Conservation (phyloP, 1,139 yeast species). For the Pneumocystis murina region DNA sequence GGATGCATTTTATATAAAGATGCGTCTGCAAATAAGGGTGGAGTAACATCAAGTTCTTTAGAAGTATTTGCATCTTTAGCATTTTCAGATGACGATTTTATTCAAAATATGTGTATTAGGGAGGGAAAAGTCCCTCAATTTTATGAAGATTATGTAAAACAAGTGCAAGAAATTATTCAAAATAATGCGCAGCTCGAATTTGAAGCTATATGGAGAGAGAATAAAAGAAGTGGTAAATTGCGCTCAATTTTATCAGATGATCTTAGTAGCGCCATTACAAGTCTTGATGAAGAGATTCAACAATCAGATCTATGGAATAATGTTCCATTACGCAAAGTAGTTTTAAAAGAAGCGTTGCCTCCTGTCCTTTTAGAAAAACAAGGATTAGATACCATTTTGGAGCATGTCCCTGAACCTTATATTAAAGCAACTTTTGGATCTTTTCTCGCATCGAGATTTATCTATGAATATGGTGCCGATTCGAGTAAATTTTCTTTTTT, state of each 20-base stretch:
- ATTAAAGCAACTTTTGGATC: conserved; percentile 84
- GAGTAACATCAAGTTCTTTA: conserved; percentile 90
- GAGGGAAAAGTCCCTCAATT: conserved; percentile 42
- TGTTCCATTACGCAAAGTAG: conserved; percentile 55
- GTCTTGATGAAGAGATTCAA: conserved; percentile 76
- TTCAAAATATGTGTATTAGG: conserved; percentile 58
- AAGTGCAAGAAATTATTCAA: conserved; percentile 64
- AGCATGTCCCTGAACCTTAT: conserved; percentile 76
- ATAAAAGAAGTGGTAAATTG: conserved; percentile 49
- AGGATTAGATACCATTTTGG: conserved; percentile 59
- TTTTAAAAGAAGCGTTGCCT: conserved; percentile 67
- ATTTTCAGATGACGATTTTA: conserved; percentile 71
- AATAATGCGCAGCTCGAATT: conserved; percentile 74
- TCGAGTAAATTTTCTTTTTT: conserved; percentile 22
- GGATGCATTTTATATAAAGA: conserved; percentile 84
- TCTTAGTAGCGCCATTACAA: conserved; percentile 73
- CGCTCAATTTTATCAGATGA: conserved; percentile 72
- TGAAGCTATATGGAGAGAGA: conserved; percentile 71
- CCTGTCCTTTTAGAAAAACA: conserved; percentile 50
- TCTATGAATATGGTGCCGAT: conserved; percentile 70
- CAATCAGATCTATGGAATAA: conserved; percentile 81
- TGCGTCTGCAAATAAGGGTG: conserved; percentile 96
- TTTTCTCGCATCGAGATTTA: conserved; percentile 74
- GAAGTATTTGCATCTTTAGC: conserved; percentile 93
- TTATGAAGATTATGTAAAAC: conserved; percentile 65